A percentile compares a stretch with the other conserved stretches of the same genome.
These are phyloP conservation scores for Picea glauca DNA, from an alignment of 75 land plant genomes.

Conservation along the genomic window DNA sequence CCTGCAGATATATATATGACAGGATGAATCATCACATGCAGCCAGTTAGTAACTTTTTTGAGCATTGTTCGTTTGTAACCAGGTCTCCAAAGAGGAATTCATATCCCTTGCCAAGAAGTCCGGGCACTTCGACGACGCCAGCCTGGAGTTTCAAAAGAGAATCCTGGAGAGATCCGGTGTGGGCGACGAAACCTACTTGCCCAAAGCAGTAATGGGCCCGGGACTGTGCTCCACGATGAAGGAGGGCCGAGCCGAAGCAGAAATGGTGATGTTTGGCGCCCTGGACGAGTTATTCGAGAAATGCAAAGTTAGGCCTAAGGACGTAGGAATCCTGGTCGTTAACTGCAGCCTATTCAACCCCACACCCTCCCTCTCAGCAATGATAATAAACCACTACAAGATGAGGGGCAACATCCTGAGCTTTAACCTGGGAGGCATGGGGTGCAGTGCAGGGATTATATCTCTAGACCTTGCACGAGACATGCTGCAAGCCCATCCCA, in stretches of 20 bases:
- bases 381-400: conserved; percentile 73
- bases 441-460: conserved; percentile 62
- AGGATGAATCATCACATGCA: neutral
- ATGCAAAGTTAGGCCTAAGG: conserved; percentile 40
- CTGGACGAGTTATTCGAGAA: conserved; percentile 48
- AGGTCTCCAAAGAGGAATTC: conserved; percentile 39
- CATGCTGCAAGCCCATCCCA: conserved; percentile 35
- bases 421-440: conserved; percentile 79
- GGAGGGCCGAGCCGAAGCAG: conserved; percentile 63
- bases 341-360: conserved; percentile 63
- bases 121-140: conserved; percentile 42
- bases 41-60: neutral
- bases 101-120: conserved; percentile 37
- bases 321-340: conserved; percentile 57
- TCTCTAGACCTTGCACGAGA: conserved; percentile 63
- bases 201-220: conserved; percentile 24
- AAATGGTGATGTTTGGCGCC: conserved; percentile 52
- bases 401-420: conserved; percentile 40
- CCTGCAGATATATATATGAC: no score
- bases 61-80: neutral
- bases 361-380: conserved; percentile 66
- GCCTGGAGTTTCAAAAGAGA: conserved; percentile 40
- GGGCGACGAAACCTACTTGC: conserved; percentile 63
- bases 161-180: conserved; percentile 50
- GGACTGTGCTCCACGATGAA: conserved; percentile 30